Conservation (phyloP, 352 stramenopile genomes). For the Nothophytophthora sp. region DNA sequence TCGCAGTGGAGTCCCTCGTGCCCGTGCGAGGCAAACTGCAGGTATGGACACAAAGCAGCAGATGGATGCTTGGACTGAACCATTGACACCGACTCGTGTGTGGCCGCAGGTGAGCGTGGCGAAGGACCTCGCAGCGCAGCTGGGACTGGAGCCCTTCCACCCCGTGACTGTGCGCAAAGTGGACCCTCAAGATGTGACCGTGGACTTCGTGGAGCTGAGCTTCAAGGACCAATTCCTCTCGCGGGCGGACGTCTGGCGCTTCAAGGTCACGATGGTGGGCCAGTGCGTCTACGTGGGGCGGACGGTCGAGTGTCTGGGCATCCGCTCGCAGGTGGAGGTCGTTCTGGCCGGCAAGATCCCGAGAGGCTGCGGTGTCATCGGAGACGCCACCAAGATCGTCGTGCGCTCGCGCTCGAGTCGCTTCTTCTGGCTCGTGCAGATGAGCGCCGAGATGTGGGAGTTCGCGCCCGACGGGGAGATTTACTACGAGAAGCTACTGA, state of each 20-base stretch:
- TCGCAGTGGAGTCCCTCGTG: constrained; percentile 62
- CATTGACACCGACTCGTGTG: too few species aligned
- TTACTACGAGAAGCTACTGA: constrained; percentile 92
- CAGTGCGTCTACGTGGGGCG: constrained; percentile 79
- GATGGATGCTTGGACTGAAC: too few species aligned
- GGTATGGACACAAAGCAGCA: too few species aligned
- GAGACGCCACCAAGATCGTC: constrained; percentile 96
- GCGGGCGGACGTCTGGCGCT: constrained; percentile 90
- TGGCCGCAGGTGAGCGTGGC: constrained; percentile 65
- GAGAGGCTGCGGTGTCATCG: constrained; percentile 94
- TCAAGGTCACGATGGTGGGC: constrained; percentile 71
- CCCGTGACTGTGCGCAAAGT: constrained; percentile 85
- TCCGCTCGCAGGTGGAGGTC: constrained; percentile 90
- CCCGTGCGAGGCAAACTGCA: constrained; percentile 74
- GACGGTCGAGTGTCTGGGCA: constrained; percentile 71
- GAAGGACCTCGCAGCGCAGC: constrained; percentile 77
- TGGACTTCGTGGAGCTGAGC: constrained; percentile 91
- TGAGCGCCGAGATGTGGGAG: constrained; percentile 95
- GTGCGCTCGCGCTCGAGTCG: constrained; percentile 94
- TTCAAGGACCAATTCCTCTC: constrained; percentile 94
- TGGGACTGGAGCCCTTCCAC: constrained; percentile 75
- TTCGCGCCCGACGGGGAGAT: constrained; percentile 88
- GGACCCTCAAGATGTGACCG: constrained; percentile 67
- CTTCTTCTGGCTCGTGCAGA: constrained; percentile 98
- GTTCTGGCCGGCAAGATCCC: constrained; percentile 79